Evolutionary conservation across 129 eudicot species (phyloP).

Genomic region (Flaveria brownii): DNA sequence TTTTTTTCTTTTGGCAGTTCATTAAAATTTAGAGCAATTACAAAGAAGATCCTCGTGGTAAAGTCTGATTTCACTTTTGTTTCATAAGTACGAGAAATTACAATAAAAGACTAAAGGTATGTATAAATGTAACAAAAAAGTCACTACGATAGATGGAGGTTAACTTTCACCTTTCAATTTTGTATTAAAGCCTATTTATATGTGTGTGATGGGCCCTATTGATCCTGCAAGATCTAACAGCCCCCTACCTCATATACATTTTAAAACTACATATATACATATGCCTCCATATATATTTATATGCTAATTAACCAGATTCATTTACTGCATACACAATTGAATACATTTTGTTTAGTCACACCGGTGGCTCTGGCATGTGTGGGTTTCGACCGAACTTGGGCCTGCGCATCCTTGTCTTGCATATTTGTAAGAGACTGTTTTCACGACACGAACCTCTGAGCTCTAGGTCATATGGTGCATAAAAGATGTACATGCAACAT

Average conservation of each 20-base stretch:
- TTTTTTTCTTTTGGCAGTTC: neutral
- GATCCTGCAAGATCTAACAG: slow-evolving; percentile 20
- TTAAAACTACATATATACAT: neutral
- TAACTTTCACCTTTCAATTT: too few species aligned
- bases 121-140: too few species aligned
- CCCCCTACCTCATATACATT: slow-evolving; percentile 15
- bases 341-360: neutral
- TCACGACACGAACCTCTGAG: too few species aligned
- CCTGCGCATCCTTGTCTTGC: too few species aligned
- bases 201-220: slow-evolving; percentile 21
- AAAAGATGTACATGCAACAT: slow-evolving; percentile 34
- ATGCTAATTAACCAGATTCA: slow-evolving; percentile 23
- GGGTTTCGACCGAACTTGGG: too few species aligned
- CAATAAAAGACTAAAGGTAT: too few species aligned
- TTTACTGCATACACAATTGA: slow-evolving; percentile 16
- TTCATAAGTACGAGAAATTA: too few species aligned
- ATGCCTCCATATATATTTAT: neutral
- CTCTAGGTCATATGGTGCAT: slow-evolving; percentile 45
- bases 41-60: too few species aligned
- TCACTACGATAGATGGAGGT: too few species aligned
- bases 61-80: too few species aligned
- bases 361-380: too few species aligned
- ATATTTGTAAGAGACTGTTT: too few species aligned
- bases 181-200: neutral
- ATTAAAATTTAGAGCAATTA: neutral